A percentile compares a stretch with the other conserved stretches of the same genome.
phyloP scores from a whole-genome alignment of 805 yeast species.

The Danielia reshetovae region DNA sequence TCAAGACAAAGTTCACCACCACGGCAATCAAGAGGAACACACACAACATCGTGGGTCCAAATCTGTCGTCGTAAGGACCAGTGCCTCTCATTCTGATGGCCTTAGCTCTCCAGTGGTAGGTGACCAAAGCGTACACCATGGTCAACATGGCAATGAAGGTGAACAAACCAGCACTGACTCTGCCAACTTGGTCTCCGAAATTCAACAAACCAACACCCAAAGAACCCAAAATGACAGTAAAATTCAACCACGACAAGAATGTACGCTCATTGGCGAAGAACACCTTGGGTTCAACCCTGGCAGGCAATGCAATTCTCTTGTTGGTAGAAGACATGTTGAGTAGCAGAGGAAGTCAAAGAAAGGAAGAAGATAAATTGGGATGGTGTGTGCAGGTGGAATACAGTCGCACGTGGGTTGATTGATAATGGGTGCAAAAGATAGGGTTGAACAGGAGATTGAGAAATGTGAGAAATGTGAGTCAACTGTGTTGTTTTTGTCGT shows the following conservation, averaged over 20 bases:
- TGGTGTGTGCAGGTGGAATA: constrained; percentile 2
- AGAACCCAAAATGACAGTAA: constrained; percentile 97
- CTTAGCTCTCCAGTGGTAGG: constrained; percentile 99
- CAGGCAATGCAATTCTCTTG: constrained; percentile 95
- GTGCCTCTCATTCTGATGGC: constrained; percentile 97
- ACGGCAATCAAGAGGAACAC: constrained; percentile 90
- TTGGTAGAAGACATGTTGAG: constrained; percentile 21
- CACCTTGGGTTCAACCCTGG: constrained; percentile 97
- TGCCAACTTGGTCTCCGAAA: constrained; percentile 92
- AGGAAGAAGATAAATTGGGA: constrained; percentile 1
- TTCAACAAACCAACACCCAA: constrained; percentile 93
- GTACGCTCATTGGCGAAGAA: constrained; percentile 99
- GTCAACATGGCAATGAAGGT: constrained; percentile 97
- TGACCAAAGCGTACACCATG: constrained; percentile 90
- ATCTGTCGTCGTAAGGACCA: constrained; percentile 98
- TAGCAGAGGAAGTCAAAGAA: neutral
- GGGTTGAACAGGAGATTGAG: no score
- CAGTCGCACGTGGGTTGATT: constrained; percentile 9
- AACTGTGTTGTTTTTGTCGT: no score
- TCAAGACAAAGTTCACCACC: constrained; percentile 83
- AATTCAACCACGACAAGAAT: constrained; percentile 95
- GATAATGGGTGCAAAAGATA: neutral
- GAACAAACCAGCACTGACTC: constrained; percentile 89
- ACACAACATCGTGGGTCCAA: constrained; percentile 97
- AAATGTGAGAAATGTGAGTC: no score